Evolutionary conservation across 352 stramenopile genomes (phyloP).

Genomic region (Phytophthora idaei): DNA sequence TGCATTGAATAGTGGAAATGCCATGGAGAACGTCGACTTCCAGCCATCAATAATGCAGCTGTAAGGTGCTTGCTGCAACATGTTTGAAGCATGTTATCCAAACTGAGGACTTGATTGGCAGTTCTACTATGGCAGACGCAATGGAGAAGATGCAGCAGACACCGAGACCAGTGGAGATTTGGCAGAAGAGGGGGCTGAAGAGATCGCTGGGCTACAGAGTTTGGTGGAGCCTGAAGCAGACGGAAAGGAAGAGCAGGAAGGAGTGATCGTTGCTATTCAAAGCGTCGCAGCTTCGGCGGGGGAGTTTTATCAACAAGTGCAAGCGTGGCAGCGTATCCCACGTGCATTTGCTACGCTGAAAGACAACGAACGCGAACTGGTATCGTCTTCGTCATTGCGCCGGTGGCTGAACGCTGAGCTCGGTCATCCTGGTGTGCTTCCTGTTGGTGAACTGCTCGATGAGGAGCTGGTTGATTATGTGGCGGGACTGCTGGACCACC

Average conservation of each 20-base stretch:
- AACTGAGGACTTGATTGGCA: conserved; percentile 4
- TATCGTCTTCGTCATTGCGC: conserved; percentile 28
- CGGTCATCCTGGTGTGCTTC: conserved; percentile 37
- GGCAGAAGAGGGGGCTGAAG: not conserved
- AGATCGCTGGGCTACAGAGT: conserved; percentile 16
- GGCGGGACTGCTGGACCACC: conserved; percentile 64
- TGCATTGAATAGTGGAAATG: conserved; percentile 33
- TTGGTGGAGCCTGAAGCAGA: conserved; percentile 22
- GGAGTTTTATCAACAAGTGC: conserved; percentile 52
- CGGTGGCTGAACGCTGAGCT: conserved; percentile 59
- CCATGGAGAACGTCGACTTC: conserved; percentile 29
- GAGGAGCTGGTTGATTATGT: conserved; percentile 73
- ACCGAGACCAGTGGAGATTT: not conserved
- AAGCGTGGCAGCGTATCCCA: conserved; percentile 57
- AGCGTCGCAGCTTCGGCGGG: conserved; percentile 29
- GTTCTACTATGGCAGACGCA: conserved; percentile 37
- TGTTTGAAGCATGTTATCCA: conserved; percentile 1
- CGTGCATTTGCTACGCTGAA: conserved; percentile 43
- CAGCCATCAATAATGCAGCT: conserved; percentile 27
- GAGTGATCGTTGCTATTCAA: conserved; percentile 35
- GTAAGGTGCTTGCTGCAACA: conserved; percentile 15
- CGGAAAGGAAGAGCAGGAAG: not conserved
- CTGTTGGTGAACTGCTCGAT: conserved; percentile 44
- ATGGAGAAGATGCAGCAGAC: conserved; percentile 6
- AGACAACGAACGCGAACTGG: conserved; percentile 28